A percentile compares a stretch with the other conserved stretches of the same genome.
These are phyloP conservation scores for Metarhizium brunneum DNA, from an alignment of 2,329 filamentous ascomycete genomes.

Conservation along the genomic window DNA sequence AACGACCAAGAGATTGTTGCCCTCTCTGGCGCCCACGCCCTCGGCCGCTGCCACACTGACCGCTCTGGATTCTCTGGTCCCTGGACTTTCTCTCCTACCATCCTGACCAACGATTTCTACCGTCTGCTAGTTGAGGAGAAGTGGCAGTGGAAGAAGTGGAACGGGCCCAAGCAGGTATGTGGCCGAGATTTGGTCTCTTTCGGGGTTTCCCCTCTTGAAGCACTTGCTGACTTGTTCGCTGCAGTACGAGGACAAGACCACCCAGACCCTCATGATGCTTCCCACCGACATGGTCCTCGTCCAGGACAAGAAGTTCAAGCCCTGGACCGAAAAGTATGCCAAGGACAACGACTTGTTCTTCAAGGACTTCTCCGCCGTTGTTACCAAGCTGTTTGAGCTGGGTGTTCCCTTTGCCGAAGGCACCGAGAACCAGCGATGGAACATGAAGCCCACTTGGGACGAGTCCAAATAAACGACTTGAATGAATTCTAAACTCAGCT, in stretches of 20 bases:
- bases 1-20: slow-evolving; percentile 95
- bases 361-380: slow-evolving; percentile 75
- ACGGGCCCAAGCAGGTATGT: slow-evolving; percentile 64
- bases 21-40: slow-evolving; percentile 73
- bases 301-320: slow-evolving; percentile 78
- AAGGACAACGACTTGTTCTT: slow-evolving; percentile 89
- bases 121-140: slow-evolving; percentile 81
- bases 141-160: slow-evolving; percentile 88
- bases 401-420: slow-evolving; percentile 78
- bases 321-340: slow-evolving; percentile 77
- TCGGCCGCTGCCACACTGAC: slow-evolving; percentile 83
- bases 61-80: slow-evolving; percentile 82
- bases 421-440: slow-evolving; percentile 44
- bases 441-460: slow-evolving; percentile 50
- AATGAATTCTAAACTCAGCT: not conserved
- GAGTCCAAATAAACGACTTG: slow-evolving; percentile 17
- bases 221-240: slow-evolving; percentile 5
- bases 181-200: not conserved
- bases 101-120: slow-evolving; percentile 93
- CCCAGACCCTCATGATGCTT: slow-evolving; percentile 93
- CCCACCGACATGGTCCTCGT: slow-evolving; percentile 82
- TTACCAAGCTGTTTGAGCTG: slow-evolving; percentile 82
- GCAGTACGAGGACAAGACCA: slow-evolving; percentile 77
- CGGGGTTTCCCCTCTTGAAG: not conserved
- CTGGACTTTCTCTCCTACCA: slow-evolving; percentile 86